These are phyloP conservation scores for Cucurbita maxima DNA, from an alignment of 306 rosid genomes.

Conservation along the genomic window DNA sequence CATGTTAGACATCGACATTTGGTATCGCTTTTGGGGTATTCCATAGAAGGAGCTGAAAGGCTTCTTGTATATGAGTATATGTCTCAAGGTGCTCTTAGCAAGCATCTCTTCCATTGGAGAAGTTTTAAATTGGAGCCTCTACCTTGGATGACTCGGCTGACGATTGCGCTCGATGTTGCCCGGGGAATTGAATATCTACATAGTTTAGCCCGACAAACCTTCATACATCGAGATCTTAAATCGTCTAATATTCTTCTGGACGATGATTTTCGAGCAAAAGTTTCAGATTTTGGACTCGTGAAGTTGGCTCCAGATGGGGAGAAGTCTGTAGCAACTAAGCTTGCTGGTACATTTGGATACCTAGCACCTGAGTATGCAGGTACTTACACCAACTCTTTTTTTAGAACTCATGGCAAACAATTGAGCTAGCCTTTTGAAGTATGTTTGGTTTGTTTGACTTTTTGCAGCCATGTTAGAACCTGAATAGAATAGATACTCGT, in stretches of 20 bases:
- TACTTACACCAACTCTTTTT: not conserved
- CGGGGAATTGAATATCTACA: constrained; percentile 73
- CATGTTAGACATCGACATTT: constrained; percentile 68
- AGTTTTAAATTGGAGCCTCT: constrained; percentile 46
- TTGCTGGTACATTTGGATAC: constrained; percentile 85
- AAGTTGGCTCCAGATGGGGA: constrained; percentile 69
- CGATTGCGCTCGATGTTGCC: constrained; percentile 75
- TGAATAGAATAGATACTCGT: not conserved
- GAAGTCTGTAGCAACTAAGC: constrained; percentile 52
- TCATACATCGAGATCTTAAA: constrained; percentile 74
- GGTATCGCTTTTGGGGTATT: constrained; percentile 63
- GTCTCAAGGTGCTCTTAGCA: constrained; percentile 81
- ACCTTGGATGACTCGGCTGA: constrained; percentile 55
- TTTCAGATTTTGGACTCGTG: constrained; percentile 73
- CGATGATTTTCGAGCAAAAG: constrained; percentile 62
- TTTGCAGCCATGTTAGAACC: not conserved
- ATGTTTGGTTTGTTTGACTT: not conserved
- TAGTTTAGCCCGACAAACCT: constrained; percentile 49
- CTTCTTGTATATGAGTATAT: constrained; percentile 64
- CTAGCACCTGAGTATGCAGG: constrained; percentile 90
- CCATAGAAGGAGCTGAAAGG: constrained; percentile 54
- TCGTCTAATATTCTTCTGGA: constrained; percentile 66
- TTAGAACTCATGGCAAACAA: not conserved
- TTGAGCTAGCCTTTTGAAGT: not conserved
- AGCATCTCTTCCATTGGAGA: constrained; percentile 77